A percentile compares a stretch with the other conserved stretches of the same genome.
phyloP scores from a whole-genome alignment of 305 asterid genomes.

The Ilex paraguariensis region DNA sequence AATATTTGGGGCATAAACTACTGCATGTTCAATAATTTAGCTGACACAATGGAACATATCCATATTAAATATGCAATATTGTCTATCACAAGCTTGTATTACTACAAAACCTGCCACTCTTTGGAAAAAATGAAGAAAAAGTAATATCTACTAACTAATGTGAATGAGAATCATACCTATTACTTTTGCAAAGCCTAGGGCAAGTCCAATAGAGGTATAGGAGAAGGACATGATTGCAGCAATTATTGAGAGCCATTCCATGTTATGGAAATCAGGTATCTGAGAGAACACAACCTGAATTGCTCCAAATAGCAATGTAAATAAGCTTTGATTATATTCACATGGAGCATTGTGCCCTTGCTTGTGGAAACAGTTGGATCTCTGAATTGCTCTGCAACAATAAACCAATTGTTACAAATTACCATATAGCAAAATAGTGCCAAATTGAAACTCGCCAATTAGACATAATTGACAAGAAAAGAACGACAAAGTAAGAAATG shows the following conservation, averaged over 20 bases:
- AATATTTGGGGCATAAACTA: no score
- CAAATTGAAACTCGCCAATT: neutral
- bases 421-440: neutral
- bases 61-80: no score
- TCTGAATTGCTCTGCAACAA: constrained; percentile 14
- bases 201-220: constrained; percentile 37
- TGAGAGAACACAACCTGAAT: constrained; percentile 32
- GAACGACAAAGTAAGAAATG: neutral
- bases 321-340: constrained; percentile 18
- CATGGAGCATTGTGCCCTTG: constrained; percentile 29
- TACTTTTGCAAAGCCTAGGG: constrained; percentile 32
- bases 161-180: constrained; percentile 18
- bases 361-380: constrained; percentile 37
- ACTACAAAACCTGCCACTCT: neutral
- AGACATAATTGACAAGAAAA: neutral
- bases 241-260: constrained; percentile 40
- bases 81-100: no score
- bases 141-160: neutral
- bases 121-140: no score
- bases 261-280: constrained; percentile 38
- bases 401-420: neutral
- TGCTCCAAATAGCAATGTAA: constrained; percentile 32
- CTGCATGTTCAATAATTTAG: no score
- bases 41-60: no score
- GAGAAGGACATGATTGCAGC: constrained; percentile 45